A percentile compares a stretch with the other conserved stretches of the same genome.
Conservation (phyloP, 2,329 filamentous ascomycete genomes). For the Ascochyta fabae region DNA sequence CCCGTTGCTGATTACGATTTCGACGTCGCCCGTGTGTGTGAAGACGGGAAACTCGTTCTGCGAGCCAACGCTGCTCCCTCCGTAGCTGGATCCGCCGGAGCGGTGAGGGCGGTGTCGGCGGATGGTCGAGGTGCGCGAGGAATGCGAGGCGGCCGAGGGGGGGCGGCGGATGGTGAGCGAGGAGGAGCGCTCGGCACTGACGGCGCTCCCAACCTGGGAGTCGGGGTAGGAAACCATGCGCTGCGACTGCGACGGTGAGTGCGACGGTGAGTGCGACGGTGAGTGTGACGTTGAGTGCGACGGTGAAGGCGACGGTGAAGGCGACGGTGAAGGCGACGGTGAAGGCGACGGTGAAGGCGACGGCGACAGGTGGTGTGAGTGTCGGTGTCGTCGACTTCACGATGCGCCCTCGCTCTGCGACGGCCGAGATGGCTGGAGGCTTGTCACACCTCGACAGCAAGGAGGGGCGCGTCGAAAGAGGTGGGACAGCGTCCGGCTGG, state of each 20-base stretch:
- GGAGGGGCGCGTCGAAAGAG: slow-evolving; percentile 30
- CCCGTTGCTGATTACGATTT: slow-evolving; percentile 76
- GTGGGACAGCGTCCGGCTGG: slow-evolving; percentile 28
- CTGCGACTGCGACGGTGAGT: slow-evolving; percentile 14
- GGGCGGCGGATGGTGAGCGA: slow-evolving; percentile 66
- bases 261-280: not conserved
- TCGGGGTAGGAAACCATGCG: slow-evolving; percentile 71
- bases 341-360: not conserved
- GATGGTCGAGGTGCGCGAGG: slow-evolving; percentile 57
- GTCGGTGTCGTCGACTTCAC: slow-evolving; percentile 4
- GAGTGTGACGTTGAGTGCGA: too few species aligned
- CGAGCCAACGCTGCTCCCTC: slow-evolving; percentile 68
- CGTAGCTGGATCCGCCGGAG: slow-evolving; percentile 81
- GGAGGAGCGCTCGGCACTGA: slow-evolving; percentile 52
- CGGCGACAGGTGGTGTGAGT: slow-evolving; percentile 4
- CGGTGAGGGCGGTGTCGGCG: slow-evolving; percentile 66
- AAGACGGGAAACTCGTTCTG: slow-evolving; percentile 95
- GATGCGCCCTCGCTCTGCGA: slow-evolving; percentile 18
- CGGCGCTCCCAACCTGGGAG: slow-evolving; percentile 35
- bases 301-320: slow-evolving; percentile 7
- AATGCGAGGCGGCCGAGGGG: slow-evolving; percentile 67
- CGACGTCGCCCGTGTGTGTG: slow-evolving; percentile 87
- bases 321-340: not conserved
- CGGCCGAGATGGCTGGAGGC: slow-evolving; percentile 20
- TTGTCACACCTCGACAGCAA: slow-evolving; percentile 23